Base-by-base conservation (phyloP, 805 yeast genomes). In the Tetrapisispora iriomotensis region DNA sequence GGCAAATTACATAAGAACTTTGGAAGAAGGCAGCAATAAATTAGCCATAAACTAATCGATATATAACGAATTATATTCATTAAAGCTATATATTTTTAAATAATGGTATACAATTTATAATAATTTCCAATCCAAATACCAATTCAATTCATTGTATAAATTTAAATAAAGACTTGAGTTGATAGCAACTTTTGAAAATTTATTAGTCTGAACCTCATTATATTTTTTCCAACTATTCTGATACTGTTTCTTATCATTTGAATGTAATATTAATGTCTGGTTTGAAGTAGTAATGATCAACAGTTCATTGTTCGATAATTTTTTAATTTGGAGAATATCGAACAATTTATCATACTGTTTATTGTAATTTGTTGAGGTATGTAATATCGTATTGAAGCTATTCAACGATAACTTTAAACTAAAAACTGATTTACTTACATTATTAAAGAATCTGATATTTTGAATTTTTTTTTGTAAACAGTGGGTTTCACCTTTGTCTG, bases 111-210 rank as follows among this genome's bases (percentile, higher is more conserved):
- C 45, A n/a, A 42, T 43, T 24, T 31, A 38, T 19, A 34, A 15
- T 13, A 48, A 37, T 41, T 45, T 45, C 53, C 53, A 49, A 29
- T 42, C 39, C 30, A 49, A 37, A 40, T 44, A 46, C 53, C 53
- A 49, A 34, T 38, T 37, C 29, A 45, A 32, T 37, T 42, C 48
- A 35, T 41, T 39, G 38, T 43, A 44, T 32, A 49, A 39, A 36
- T 27, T 31, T 33, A 45, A 39, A 38, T 29, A 38, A 44, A 41
- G 42, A 32, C 39, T 46, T 22, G 48, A 44, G 38, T 45, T 45
- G 19, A 46, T 37, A 21, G 51, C 51, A 40, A 38, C n/a, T 15
- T 23, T 28, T n/a, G n/a, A n/a, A n/a, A n/a, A n/a, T n/a, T n/a
- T n/a, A n/a, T n/a, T n/a, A n/a, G n/a, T n/a, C n/a, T n/a, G n/a